phyloP scores from a whole-genome alignment of 23 red algal species.

The Chondrus crispus region DNA sequence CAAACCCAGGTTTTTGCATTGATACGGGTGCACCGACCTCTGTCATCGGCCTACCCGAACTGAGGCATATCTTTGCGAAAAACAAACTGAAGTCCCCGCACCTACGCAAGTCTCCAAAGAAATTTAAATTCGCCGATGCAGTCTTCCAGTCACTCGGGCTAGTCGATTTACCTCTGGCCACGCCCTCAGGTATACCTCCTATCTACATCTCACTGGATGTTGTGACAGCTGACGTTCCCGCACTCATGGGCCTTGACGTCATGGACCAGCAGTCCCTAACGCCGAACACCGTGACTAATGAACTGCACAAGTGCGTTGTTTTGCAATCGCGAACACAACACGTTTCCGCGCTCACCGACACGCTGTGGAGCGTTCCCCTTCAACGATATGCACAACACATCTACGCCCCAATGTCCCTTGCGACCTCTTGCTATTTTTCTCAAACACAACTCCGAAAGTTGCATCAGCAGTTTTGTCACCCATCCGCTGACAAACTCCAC shows the following conservation, averaged over 20 bases:
- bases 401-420: not conserved
- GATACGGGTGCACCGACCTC: conserved; percentile 2
- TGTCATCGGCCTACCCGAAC: not conserved
- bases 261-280: not conserved
- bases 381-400: not conserved
- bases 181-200: not conserved
- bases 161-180: not conserved
- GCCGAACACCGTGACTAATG: not conserved
- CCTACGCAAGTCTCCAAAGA: not conserved
- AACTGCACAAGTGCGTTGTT: not conserved
- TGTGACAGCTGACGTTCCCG: conserved; percentile 2
- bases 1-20: conserved; percentile 14
- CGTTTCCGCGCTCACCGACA: no score
- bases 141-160: not conserved
- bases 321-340: no score
- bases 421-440: not conserved
- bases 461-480: not conserved
- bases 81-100: not conserved
- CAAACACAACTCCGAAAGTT: not conserved
- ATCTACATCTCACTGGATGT: conserved; percentile 1
- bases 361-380: not conserved
- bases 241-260: not conserved
- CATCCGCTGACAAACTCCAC: conserved; percentile 8
- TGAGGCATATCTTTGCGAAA: not conserved
- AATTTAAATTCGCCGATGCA: not conserved